A percentile compares a stretch with the other conserved stretches of the same genome.
Conservation (phyloP, 805 yeast genomes). For the Metschnikowia borealis region DNA sequence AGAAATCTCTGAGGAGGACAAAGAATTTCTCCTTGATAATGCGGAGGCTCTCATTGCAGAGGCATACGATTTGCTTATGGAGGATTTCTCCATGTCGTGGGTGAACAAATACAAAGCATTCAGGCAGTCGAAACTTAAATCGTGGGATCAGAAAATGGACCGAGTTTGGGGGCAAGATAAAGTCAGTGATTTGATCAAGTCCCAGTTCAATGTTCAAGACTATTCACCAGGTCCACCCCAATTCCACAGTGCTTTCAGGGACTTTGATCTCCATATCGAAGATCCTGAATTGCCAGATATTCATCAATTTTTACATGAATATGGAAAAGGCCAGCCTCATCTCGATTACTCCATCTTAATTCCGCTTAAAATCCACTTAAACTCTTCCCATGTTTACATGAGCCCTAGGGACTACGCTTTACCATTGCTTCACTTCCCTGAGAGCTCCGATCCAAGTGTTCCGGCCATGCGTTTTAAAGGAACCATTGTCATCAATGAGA, state of each 20-base stretch:
- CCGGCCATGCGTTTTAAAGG: slow-evolving; percentile 33
- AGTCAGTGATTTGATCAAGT: slow-evolving; percentile 26
- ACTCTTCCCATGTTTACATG: slow-evolving; percentile 14
- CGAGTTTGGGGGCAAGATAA: slow-evolving; percentile 35
- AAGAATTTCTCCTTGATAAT: slow-evolving; percentile 15
- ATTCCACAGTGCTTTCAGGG: slow-evolving; percentile 26
- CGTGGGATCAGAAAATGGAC: slow-evolving; percentile 25
- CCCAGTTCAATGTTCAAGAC: slow-evolving; percentile 33
- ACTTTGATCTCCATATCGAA: slow-evolving; percentile 28
- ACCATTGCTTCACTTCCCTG: slow-evolving; percentile 51
- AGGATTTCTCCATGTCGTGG: slow-evolving; percentile 34
- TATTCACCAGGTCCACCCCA: slow-evolving; percentile 33
- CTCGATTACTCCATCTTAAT: slow-evolving; percentile 52
- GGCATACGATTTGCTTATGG: slow-evolving; percentile 25
- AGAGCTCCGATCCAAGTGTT: slow-evolving; percentile 19
- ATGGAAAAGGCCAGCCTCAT: slow-evolving; percentile 50
- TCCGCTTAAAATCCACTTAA: slow-evolving; percentile 45
- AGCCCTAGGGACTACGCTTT: slow-evolving; percentile 31
- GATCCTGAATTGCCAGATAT: slow-evolving; percentile 29
- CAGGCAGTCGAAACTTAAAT: slow-evolving; percentile 19
- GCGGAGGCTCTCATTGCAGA: slow-evolving; percentile 24
- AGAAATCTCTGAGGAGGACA: neutral
- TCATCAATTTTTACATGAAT: slow-evolving; percentile 33
- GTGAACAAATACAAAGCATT: slow-evolving; percentile 27
- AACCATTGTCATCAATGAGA: slow-evolving; percentile 57